These are phyloP conservation scores for Dalbergia oliveri DNA, from an alignment of 306 rosid species.

Conservation along the genomic window DNA sequence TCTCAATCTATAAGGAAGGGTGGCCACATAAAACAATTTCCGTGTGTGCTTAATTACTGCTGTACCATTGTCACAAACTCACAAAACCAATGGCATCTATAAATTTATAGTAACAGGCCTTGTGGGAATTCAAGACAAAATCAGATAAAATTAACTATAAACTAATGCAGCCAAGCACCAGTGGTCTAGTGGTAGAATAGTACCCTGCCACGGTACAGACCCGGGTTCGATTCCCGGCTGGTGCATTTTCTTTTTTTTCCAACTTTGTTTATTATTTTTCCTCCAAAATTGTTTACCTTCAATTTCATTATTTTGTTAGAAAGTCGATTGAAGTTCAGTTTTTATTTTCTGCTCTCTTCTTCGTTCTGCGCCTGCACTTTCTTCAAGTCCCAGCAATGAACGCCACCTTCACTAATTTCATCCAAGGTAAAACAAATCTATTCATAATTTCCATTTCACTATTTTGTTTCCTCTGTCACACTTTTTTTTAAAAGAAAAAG, in stretches of 20 bases:
- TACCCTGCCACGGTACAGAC: conserved; percentile 80
- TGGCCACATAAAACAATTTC: too few relatives aligned
- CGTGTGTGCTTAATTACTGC: too few relatives aligned
- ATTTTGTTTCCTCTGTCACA: neutral
- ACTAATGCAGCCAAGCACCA: conserved; percentile 54
- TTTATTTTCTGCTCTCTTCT: neutral
- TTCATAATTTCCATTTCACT: neutral
- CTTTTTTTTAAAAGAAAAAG: too few relatives aligned
- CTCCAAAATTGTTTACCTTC: neutral
- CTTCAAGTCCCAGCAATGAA: conserved; percentile 51
- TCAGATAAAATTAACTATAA: accelerated
- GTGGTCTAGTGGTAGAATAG: conserved; percentile 99
- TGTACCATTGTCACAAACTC: too few relatives aligned
- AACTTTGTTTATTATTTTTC: neutral
- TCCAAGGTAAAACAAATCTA: conserved; percentile 54
- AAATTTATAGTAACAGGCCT: too few relatives aligned
- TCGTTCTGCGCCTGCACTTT: neutral
- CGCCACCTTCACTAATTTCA: conserved; percentile 48
- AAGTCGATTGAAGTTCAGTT: neutral
- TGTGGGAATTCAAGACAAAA: too few relatives aligned
- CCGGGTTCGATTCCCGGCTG: conserved; percentile 93
- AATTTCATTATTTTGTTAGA: neutral
- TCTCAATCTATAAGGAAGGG: too few relatives aligned
- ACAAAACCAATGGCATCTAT: too few relatives aligned
- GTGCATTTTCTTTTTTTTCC: conserved; percentile 40